Evolutionary conservation across 805 yeast genomes (phyloP).

Genomic region (Ascoidea asiatica): DNA sequence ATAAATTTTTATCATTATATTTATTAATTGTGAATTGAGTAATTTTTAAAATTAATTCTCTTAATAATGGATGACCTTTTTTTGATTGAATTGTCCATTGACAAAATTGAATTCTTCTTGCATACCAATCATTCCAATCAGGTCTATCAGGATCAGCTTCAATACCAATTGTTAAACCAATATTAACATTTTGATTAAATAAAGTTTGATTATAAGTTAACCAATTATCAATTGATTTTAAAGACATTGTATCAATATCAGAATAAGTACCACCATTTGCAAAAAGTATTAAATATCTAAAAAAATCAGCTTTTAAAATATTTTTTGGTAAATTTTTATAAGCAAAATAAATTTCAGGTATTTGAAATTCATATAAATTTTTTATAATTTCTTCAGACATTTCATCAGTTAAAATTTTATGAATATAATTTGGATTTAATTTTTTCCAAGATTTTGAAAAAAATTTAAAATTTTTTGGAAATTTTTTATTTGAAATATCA

Average conservation of each 20-base stretch:
- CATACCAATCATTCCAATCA: conserved; percentile 91
- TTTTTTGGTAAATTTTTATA: conserved; percentile 65
- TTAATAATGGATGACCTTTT: conserved; percentile 79
- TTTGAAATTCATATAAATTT: conserved; percentile 40
- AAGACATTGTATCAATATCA: conserved; percentile 73
- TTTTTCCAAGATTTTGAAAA: conserved; percentile 52
- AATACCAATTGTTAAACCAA: conserved; percentile 79
- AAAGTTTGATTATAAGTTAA: conserved; percentile 29
- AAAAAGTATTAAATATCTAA: conserved; percentile 71
- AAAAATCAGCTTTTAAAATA: conserved; percentile 86
- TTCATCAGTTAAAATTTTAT: conserved; percentile 62
- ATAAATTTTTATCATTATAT: conserved; percentile 30
- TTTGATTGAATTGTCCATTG: conserved; percentile 94
- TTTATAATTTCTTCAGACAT: conserved; percentile 41
- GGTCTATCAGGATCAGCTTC: conserved; percentile 96
- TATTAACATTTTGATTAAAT: conserved; percentile 14
- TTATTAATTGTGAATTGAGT: conserved; percentile 60
- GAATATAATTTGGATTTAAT: conserved; percentile 49
- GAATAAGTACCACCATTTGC: conserved; percentile 92
- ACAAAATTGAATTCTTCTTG: conserved; percentile 86
- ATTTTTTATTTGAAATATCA: conserved; percentile 36
- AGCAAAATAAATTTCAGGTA: conserved; percentile 69
- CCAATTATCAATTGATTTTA: conserved; percentile 71
- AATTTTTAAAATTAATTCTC: conserved; percentile 68
- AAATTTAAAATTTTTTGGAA: conserved; percentile 38